Conservation (phyloP, 2,329 filamentous ascomycete genomes). For the Coniochaeta ligniaria region DNA sequence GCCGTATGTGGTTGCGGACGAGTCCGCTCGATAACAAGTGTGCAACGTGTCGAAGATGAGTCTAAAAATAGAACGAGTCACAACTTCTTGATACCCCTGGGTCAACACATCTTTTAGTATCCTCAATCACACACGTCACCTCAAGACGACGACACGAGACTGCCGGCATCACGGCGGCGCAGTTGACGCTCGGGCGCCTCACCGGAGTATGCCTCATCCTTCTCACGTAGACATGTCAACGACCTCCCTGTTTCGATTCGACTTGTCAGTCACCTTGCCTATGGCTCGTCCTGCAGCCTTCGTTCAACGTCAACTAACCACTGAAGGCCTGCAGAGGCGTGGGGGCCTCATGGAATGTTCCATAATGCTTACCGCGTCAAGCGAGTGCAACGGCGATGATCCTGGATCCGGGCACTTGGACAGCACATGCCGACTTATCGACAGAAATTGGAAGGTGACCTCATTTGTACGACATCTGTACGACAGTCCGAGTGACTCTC, state of each 20-base stretch:
- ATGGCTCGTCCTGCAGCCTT: not conserved
- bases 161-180: not conserved
- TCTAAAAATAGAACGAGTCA: not conserved
- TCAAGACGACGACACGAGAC: not conserved
- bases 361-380: not conserved
- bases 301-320: not conserved
- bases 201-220: not conserved
- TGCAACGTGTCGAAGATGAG: not conserved
- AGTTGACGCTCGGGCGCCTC: not conserved
- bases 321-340: not conserved
- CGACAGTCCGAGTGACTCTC: conserved; percentile 1
- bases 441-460: conserved; percentile 2
- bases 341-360: not conserved
- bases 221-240: not conserved
- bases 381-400: not conserved
- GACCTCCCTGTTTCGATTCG: not conserved
- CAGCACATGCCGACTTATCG: not conserved
- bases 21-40: not conserved
- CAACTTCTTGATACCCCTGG: not conserved
- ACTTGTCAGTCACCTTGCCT: not conserved
- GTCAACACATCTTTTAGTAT: not conserved
- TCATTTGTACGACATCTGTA: conserved; percentile 2
- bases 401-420: not conserved
- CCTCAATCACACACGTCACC: not conserved
- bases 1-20: not conserved